phyloP scores from a whole-genome alignment of 1,284 basidiomycete genomes.

The Sphagnurus paluster region DNA sequence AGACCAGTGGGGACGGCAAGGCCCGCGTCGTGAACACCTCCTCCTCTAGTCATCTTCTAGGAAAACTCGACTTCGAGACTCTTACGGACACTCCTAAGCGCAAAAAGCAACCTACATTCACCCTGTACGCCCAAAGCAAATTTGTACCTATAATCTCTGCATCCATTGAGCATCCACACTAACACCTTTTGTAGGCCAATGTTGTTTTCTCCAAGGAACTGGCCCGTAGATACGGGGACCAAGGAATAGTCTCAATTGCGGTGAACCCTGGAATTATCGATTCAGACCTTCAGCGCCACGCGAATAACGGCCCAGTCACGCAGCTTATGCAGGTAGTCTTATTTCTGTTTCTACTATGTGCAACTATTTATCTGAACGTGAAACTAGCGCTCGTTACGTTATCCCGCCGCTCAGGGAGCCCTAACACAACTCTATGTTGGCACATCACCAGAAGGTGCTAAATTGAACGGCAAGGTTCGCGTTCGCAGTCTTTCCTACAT shows the following conservation, averaged over 20 bases:
- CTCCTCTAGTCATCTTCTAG: slow-evolving; percentile 32
- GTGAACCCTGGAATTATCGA: slow-evolving; percentile 42
- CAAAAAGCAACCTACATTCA: slow-evolving; percentile 22
- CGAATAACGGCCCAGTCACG: slow-evolving; percentile 14
- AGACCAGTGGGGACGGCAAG: slow-evolving; percentile 34
- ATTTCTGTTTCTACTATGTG: background rate
- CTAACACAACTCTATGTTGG: slow-evolving; percentile 42
- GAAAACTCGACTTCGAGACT: slow-evolving; percentile 32
- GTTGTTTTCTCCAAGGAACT: slow-evolving; percentile 49
- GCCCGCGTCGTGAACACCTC: slow-evolving; percentile 51
- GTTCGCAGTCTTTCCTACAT: background rate
- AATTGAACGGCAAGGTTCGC: slow-evolving; percentile 45
- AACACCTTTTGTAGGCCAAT: slow-evolving; percentile 35
- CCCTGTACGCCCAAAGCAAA: slow-evolving; percentile 52
- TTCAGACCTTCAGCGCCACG: slow-evolving; percentile 42
- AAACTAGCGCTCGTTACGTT: slow-evolving; percentile 17
- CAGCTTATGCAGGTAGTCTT: slow-evolving; percentile 20
- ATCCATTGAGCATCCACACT: background rate
- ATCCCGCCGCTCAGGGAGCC: slow-evolving; percentile 39
- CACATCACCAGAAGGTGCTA: slow-evolving; percentile 40
- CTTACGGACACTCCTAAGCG: slow-evolving; percentile 33
- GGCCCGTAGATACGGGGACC: slow-evolving; percentile 44
- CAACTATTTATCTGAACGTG: background rate
- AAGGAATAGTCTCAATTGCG: slow-evolving; percentile 51
- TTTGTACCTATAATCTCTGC: slow-evolving; percentile 27